Base-by-base conservation (phyloP, 805 yeast species). In the Suhomyces sp. region DNA sequence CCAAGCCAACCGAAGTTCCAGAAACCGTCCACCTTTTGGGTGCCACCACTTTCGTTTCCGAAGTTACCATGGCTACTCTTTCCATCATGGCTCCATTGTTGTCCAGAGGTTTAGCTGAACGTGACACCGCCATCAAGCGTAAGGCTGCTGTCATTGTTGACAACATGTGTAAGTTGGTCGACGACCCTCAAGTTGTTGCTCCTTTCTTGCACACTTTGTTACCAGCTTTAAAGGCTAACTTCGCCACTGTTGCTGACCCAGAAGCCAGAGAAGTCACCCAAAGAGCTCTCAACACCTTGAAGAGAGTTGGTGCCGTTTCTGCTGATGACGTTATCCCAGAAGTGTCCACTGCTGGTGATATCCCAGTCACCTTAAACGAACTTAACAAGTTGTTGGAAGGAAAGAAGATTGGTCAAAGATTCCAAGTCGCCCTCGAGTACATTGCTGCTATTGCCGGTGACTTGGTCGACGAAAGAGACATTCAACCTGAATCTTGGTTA, bases 81-180 rank as follows among this genome's bases (percentile, higher is more conserved):
- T 92, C 99, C 75, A 93, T 94, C 81, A 94, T 94, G 99, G 97
- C 91, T 63, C 99, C 99, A 74, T 84, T 94, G 73, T 85, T 94
- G 76, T 85, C 96, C 66, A 93, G 99, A 88, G 99, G 99, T 93
- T 85, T 94, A 75, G 96, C 96, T 71, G 99, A 94, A 84, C 94
- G 99, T 85, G 99, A 94, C 72, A 94, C 99, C 65, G 83, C 97
- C 67, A 94, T 94, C 84, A 94, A 94, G 89, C 92, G 99, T 85
- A 94, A 94, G 84, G 87, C 98, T 71, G 99, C 99, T 66, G 99
- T 94, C 75, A 94, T 94, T 79, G 88, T 93, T 70, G 99, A 94
- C 79, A 94, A 94, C 96, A 94, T 94, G 99, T 94, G 99, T 89
- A 94, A 94, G 81, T 89, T 94, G 79, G 99, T 94, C 82, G 99